Conservation (phyloP, 352 stramenopile genomes). For the Phytophthora idaei region DNA sequence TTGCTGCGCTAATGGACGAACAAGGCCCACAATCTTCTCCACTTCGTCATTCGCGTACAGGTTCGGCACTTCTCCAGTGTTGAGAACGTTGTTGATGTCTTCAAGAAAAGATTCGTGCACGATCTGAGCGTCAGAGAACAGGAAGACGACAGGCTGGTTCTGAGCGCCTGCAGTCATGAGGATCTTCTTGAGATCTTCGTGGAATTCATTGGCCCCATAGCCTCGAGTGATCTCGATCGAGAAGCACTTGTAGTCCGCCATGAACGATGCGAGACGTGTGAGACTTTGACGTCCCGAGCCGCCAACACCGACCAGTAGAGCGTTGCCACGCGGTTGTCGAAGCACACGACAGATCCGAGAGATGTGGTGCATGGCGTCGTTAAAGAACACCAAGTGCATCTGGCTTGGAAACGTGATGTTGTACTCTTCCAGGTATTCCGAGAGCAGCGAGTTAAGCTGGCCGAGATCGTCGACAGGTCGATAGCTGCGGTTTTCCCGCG, state of each 20-base stretch:
- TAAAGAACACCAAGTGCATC: conserved; percentile 97
- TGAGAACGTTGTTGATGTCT: conserved; percentile 96
- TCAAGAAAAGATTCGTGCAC: conserved; percentile 94
- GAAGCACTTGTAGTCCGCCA: conserved; percentile 91
- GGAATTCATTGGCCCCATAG: conserved; percentile 91
- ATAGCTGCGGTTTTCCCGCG: conserved; percentile 80
- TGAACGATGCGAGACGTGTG: conserved; percentile 91
- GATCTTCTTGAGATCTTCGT: conserved; percentile 93
- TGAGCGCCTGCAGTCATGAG: conserved; percentile 89
- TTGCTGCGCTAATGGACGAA: conserved; percentile 78
- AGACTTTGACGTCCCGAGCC: conserved; percentile 91
- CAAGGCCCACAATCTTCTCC: conserved; percentile 89
- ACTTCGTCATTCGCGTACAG: conserved; percentile 92
- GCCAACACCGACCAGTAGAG: conserved; percentile 92
- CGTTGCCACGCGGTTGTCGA: conserved; percentile 91
- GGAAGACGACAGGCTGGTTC: conserved; percentile 90
- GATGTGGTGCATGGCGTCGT: conserved; percentile 94
- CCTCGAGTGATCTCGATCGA: conserved; percentile 94
- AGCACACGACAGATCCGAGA: conserved; percentile 93
- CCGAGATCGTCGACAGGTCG: conserved; percentile 67
- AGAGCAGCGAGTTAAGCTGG: conserved; percentile 78
- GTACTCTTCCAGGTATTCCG: conserved; percentile 94
- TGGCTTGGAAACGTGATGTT: conserved; percentile 93
- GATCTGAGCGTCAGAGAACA: conserved; percentile 95
- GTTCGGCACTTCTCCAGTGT: conserved; percentile 94